phyloP scores from a whole-genome alignment of 192 early-diverging fungal species.

The Rhizoclosmatium sp. region DNA sequence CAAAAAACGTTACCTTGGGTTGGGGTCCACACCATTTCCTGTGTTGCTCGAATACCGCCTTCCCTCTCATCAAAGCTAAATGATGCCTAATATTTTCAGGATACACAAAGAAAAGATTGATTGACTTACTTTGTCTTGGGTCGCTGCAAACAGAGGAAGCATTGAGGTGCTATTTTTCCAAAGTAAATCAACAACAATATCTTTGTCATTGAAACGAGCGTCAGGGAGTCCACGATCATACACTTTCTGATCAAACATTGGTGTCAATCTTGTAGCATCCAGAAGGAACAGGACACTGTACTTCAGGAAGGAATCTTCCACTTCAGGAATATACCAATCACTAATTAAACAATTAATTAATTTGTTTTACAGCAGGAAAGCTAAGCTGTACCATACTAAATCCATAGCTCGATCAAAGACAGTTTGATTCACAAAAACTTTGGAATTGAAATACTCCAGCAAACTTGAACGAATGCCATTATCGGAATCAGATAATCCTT shows the following conservation, averaged over 20 bases:
- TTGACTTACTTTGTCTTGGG: constrained; percentile 49
- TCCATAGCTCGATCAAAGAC: constrained; percentile 29
- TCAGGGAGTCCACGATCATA: constrained; percentile 72
- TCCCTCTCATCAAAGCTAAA: constrained; percentile 18
- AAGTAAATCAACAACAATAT: constrained; percentile 67
- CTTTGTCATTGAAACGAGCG: constrained; percentile 67
- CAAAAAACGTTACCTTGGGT: constrained; percentile 23
- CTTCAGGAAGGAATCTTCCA: constrained; percentile 68
- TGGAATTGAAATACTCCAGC: constrained; percentile 36
- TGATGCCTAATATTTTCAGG: neutral
- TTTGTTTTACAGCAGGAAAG: neutral
- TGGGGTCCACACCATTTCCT: constrained; percentile 51
- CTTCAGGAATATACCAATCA: constrained; percentile 62
- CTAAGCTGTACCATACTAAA: neutral
- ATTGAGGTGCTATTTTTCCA: constrained; percentile 61
- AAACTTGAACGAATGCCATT: constrained; percentile 47
- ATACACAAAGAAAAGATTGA: neutral
- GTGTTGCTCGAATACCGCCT: constrained; percentile 46
- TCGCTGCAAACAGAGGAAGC: constrained; percentile 69
- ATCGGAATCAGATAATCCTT: constrained; percentile 49
- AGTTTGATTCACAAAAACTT: constrained; percentile 28
- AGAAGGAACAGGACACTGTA: constrained; percentile 69
- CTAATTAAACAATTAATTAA: neutral
- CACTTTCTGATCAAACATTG: constrained; percentile 66
- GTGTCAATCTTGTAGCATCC: constrained; percentile 64